These are phyloP conservation scores for Hypsizygus marmoreus DNA, from an alignment of 768 basidiomycete species.

Conservation along the genomic window DNA sequence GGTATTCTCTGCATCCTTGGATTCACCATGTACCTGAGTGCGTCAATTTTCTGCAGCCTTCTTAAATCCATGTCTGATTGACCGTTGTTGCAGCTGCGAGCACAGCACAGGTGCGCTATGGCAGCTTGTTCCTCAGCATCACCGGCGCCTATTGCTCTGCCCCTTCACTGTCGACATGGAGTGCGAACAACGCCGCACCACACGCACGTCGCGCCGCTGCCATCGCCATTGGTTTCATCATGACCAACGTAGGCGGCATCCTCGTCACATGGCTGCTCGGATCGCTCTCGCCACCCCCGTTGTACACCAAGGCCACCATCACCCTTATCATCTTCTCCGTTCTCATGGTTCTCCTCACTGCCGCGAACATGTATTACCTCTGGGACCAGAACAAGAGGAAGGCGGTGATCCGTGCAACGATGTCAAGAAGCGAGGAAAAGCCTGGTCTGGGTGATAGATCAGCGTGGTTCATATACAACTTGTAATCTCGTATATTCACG, in stretches of 20 bases:
- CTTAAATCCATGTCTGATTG: background rate
- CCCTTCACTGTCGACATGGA: slow-evolving; percentile 59
- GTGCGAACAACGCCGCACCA: slow-evolving; percentile 62
- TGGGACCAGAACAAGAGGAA: slow-evolving; percentile 48
- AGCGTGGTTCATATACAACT: slow-evolving; percentile 55
- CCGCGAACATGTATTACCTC: slow-evolving; percentile 42
- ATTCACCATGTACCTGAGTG: slow-evolving; percentile 58
- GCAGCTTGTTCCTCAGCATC: slow-evolving; percentile 56
- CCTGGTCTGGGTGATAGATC: slow-evolving; percentile 48
- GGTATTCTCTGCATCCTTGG: slow-evolving; percentile 47
- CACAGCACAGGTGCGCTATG: slow-evolving; percentile 47
- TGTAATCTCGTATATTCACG: slow-evolving; percentile 25
- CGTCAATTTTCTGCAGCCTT: slow-evolving; percentile 13
- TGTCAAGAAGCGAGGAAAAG: slow-evolving; percentile 35
- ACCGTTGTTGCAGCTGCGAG: slow-evolving; percentile 31
- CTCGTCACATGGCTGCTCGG: slow-evolving; percentile 64
- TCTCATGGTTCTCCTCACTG: slow-evolving; percentile 37
- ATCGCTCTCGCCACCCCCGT: slow-evolving; percentile 47
- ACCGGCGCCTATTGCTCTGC: slow-evolving; percentile 54
- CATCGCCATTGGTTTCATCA: slow-evolving; percentile 57
- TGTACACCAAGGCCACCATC: slow-evolving; percentile 51
- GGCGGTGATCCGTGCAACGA: slow-evolving; percentile 32
- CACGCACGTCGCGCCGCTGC: slow-evolving; percentile 58
- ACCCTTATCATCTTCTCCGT: slow-evolving; percentile 41
- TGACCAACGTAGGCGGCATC: slow-evolving; percentile 62